phyloP scores from a whole-genome alignment of 768 basidiomycete genomes.

The Clitopilus passeckerianus region DNA sequence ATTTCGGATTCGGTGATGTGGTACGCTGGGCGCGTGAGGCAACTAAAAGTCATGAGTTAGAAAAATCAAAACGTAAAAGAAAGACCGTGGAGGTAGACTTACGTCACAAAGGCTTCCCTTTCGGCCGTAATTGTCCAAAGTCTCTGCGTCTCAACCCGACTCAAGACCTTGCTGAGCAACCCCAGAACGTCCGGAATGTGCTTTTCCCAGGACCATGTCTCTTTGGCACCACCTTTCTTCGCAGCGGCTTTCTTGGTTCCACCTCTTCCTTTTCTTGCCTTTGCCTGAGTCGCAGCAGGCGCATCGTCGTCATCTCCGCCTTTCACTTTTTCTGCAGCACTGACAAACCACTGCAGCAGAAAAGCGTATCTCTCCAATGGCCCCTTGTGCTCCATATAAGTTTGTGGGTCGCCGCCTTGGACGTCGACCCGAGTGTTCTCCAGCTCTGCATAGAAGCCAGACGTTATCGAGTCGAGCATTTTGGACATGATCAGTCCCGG shows the following conservation, averaged over 20 bases:
- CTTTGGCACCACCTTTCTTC: constrained; percentile 28
- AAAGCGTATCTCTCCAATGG: constrained; percentile 92
- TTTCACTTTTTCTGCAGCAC: constrained; percentile 74
- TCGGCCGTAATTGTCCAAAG: constrained; percentile 91
- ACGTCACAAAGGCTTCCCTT: constrained; percentile 83
- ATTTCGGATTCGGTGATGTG: constrained; percentile 80
- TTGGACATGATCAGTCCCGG: constrained; percentile 72
- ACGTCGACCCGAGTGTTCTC: constrained; percentile 69
- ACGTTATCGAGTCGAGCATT: constrained; percentile 80
- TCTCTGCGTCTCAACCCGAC: constrained; percentile 53
- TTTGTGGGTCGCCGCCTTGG: constrained; percentile 62
- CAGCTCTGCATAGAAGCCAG: constrained; percentile 67
- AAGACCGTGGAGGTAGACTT: constrained; percentile 18
- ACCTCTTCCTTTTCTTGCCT: constrained; percentile 53
- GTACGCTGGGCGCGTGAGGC: constrained; percentile 85
- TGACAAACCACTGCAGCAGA: constrained; percentile 87
- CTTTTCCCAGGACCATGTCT: constrained; percentile 72
- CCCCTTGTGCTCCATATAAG: constrained; percentile 55
- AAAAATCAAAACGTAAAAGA: neutral
- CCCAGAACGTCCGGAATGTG: constrained; percentile 69
- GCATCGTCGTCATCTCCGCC: constrained; percentile 40
- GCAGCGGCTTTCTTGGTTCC: constrained; percentile 32
- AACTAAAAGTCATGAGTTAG: constrained; percentile 40
- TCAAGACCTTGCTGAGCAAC: constrained; percentile 69
- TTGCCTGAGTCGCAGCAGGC: constrained; percentile 29